Evolutionary conservation across 345 rosid species (phyloP).

Genomic region (Anacardium occidentale): DNA sequence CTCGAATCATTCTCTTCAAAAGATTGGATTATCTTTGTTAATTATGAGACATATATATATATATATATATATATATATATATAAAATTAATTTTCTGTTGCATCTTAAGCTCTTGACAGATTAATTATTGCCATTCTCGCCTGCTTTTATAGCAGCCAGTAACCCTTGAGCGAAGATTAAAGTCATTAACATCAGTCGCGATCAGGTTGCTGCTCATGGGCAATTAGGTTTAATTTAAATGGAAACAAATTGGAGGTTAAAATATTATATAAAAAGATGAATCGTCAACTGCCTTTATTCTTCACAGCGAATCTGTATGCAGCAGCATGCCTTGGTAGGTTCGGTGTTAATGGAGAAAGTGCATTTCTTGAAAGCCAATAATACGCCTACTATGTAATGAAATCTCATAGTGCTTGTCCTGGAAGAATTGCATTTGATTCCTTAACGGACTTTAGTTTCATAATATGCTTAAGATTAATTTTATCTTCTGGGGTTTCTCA

Average conservation of each 20-base stretch:
- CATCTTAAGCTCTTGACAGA: neutral
- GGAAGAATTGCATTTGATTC: slow-evolving; percentile 21
- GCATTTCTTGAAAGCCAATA: slow-evolving; percentile 22
- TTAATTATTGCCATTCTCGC: neutral
- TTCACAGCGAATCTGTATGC: slow-evolving; percentile 16
- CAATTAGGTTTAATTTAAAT: neutral
- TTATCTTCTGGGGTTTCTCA: neutral
- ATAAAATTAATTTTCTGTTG: neutral
- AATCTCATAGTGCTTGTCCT: slow-evolving; percentile 16
- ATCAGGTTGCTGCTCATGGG: neutral
- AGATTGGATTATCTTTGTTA: too few species aligned
- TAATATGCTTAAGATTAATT: slow-evolving; percentile 17
- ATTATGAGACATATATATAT: neutral
- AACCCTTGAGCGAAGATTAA: neutral
- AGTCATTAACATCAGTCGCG: neutral
- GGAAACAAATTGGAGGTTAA: too few species aligned
- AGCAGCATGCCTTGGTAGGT: neutral
- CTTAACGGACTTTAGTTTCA: slow-evolving; percentile 16
- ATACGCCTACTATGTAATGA: slow-evolving; percentile 1
- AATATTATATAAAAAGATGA: neutral
- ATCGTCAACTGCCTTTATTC: slow-evolving; percentile 23
- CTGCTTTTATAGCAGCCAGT: neutral
- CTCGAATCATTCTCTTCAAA: too few species aligned
- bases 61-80: too few species aligned
- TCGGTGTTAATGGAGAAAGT: slow-evolving; percentile 22